Evolutionary conservation across 108 stramenopile genomes (phyloP).

Genomic region (Ochromonas danica): DNA sequence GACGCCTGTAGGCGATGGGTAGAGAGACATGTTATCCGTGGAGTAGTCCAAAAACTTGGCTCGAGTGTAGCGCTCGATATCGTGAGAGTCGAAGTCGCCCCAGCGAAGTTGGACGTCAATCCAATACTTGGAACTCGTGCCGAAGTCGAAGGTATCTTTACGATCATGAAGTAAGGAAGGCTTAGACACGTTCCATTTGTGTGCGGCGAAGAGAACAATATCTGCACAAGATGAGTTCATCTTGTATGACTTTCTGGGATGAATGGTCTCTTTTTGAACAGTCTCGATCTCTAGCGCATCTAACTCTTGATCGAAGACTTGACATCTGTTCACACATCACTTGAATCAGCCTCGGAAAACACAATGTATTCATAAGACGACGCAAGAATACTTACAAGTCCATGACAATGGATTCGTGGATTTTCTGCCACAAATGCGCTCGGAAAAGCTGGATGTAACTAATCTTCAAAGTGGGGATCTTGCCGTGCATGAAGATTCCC

Average conservation of each 20-base stretch:
- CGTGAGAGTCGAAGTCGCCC: conserved; percentile 99
- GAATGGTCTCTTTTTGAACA: conserved; percentile 99
- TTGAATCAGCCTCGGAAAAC: background rate
- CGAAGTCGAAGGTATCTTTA: conserved; percentile 90
- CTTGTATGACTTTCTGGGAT: conserved; percentile 98
- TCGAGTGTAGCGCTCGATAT: conserved; percentile 92
- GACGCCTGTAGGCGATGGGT: conserved; percentile 96
- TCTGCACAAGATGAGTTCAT: conserved; percentile 99
- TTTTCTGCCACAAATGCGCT: conserved; percentile 99
- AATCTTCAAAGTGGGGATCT: conserved; percentile 96
- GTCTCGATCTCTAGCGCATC: conserved; percentile 96
- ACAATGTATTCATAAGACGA: background rate
- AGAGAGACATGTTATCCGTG: conserved; percentile 99
- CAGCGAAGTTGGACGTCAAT: conserved; percentile 96
- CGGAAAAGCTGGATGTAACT: conserved; percentile 68
- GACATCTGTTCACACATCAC: conserved; percentile 31
- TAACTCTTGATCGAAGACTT: conserved; percentile 96
- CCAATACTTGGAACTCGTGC: conserved; percentile 77
- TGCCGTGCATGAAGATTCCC: conserved; percentile 99
- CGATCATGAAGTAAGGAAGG: conserved; percentile 94
- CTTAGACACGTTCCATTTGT: conserved; percentile 97
- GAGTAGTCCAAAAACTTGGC: conserved; percentile 99
- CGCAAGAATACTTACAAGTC: conserved; percentile 70
- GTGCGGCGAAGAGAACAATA: conserved; percentile 93
- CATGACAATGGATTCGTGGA: conserved; percentile 98